These are phyloP conservation scores for Pachysandra terminalis DNA, from an alignment of 164 flowering plant genomes.

Conservation along the genomic window DNA sequence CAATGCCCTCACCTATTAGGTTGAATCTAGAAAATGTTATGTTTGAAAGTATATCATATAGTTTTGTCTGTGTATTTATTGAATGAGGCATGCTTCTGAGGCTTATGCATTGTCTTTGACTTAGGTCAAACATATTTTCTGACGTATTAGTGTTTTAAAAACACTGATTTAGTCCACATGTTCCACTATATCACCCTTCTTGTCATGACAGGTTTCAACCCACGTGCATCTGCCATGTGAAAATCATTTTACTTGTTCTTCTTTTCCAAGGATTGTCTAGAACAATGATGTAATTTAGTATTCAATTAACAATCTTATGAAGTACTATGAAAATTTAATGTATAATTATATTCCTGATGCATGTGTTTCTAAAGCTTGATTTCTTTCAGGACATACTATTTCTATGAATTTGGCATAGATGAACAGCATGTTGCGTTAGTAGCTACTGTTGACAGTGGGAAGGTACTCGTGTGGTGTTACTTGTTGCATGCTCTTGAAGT, in stretches of 20 bases:
- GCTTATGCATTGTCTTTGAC: too few species aligned
- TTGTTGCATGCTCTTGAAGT: neutral
- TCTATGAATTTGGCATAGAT: slow-evolving; percentile 77
- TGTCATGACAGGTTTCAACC: neutral
- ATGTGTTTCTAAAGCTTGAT: neutral
- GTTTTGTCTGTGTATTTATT: too few species aligned
- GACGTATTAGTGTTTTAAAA: too few species aligned
- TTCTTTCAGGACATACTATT: slow-evolving; percentile 76
- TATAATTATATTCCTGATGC: neutral
- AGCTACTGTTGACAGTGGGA: slow-evolving; percentile 77
- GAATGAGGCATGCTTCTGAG: too few species aligned
- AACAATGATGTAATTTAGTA: neutral
- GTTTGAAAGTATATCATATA: too few species aligned
- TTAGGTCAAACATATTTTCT: too few species aligned
- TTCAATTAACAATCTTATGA: neutral
- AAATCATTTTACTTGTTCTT: neutral
- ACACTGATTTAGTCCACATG: too few species aligned
- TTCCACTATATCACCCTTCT: neutral
- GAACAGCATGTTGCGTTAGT: slow-evolving; percentile 79
- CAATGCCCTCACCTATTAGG: too few species aligned
- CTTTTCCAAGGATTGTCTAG: neutral
- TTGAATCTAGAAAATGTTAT: too few species aligned
- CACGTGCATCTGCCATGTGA: neutral
- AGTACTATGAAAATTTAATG: neutral
- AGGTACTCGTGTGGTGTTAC: slow-evolving; percentile 45